Evolutionary conservation across 192 early-diverging fungal species (phyloP).

Genomic region (Linnemannia hyalina): DNA sequence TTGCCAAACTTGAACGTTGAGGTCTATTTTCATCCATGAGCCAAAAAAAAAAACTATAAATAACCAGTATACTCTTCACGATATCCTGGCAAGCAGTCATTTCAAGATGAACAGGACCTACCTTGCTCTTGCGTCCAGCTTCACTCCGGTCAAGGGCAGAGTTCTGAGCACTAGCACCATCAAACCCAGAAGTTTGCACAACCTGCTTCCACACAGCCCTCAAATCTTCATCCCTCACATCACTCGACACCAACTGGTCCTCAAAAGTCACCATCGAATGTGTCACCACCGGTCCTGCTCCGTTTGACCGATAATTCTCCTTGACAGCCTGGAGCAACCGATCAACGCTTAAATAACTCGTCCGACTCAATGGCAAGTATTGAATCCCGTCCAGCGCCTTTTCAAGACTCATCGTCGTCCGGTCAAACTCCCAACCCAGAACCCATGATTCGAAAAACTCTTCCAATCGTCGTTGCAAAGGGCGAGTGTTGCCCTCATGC

Average conservation of each 20-base stretch:
- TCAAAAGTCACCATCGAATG: conserved; percentile 54
- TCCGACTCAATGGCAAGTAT: conserved; percentile 37
- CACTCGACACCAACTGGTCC: conserved; percentile 44
- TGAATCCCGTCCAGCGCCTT: conserved; percentile 41
- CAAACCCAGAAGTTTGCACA: conserved; percentile 36
- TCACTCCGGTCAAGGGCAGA: conserved; percentile 27
- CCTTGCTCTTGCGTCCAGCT: conserved; percentile 46
- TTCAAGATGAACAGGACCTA: not conserved
- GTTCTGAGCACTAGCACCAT: conserved; percentile 14
- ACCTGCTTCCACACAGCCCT: conserved; percentile 47
- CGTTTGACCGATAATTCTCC: conserved; percentile 26
- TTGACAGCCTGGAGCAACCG: conserved; percentile 30
- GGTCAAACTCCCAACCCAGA: conserved; percentile 69
- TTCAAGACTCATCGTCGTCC: conserved; percentile 43
- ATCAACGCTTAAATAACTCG: conserved; percentile 20
- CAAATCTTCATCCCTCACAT: conserved; percentile 46
- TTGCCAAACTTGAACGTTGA: conserved; percentile 56
- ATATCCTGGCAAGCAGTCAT: no score
- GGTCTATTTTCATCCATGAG: not conserved
- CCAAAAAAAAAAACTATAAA: not conserved
- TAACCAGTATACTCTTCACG: not conserved
- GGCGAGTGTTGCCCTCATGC: conserved; percentile 27
- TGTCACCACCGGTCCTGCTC: conserved; percentile 8
- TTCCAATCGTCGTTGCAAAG: conserved; percentile 57
- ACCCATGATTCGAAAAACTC: conserved; percentile 75